Evolutionary conservation across 1,284 basidiomycete genomes (phyloP).

Genomic region (Ustilago trichophora): DNA sequence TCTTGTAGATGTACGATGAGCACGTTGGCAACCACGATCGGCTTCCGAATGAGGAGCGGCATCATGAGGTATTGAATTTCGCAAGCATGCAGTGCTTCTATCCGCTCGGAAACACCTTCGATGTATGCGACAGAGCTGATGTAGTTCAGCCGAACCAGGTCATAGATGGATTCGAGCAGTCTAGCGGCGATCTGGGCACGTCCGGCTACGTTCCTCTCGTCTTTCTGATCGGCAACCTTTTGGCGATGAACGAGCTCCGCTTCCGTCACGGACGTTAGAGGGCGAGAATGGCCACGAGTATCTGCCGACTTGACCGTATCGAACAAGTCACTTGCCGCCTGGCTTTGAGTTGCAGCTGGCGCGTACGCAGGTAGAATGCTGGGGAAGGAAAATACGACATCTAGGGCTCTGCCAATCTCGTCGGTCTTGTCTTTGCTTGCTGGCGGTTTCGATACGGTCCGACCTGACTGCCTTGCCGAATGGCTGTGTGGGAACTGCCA

Average conservation of each 20-base stretch:
- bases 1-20: conserved; percentile 15
- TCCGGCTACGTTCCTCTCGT: conserved; percentile 4
- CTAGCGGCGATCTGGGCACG: conserved; percentile 29
- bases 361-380: conserved; percentile 20
- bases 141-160: conserved; percentile 10
- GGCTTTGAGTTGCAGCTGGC: background rate
- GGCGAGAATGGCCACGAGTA: conserved; percentile 13
- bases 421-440: conserved; percentile 3
- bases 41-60: conserved; percentile 12
- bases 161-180: conserved; percentile 17
- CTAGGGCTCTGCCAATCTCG: conserved; percentile 27
- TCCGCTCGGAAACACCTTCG: conserved; percentile 28
- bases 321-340: conserved; percentile 5
- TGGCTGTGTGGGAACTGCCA: conserved; percentile 36
- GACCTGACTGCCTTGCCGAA: background rate
- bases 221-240: conserved; percentile 7
- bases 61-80: conserved; percentile 16
- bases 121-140: conserved; percentile 13
- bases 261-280: conserved; percentile 16
- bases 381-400: conserved; percentile 38
- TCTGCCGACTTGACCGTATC: conserved; percentile 1
- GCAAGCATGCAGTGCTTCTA: conserved; percentile 7
- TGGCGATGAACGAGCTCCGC: conserved; percentile 35
- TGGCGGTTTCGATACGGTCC: background rate
- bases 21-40: conserved; percentile 11